Evolutionary conservation across 805 yeast genomes (phyloP).

Genomic region (Teunomyces gatunensis): DNA sequence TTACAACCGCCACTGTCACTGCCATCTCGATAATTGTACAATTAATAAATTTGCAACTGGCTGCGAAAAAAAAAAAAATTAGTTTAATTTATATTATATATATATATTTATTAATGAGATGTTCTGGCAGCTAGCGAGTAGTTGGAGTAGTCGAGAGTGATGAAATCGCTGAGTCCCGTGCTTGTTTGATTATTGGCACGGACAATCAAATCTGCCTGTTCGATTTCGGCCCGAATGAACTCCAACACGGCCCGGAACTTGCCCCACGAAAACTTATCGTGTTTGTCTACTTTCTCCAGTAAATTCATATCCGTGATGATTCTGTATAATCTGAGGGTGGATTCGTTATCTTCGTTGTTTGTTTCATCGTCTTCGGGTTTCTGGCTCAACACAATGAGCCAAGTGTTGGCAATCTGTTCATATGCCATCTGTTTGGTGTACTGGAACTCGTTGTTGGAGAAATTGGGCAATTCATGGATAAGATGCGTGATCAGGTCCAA

Average conservation of each 20-base stretch:
- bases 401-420: constrained; percentile 58
- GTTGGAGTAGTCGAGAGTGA: constrained; percentile 43
- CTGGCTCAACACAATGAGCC: constrained; percentile 47
- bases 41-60: background rate
- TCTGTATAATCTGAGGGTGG: constrained; percentile 23
- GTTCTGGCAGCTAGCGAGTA: constrained; percentile 38
- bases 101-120: constrained; percentile 16
- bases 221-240: constrained; percentile 39
- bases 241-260: constrained; percentile 46
- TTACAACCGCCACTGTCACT: constrained; percentile 7
- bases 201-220: constrained; percentile 25
- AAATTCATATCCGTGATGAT: constrained; percentile 37
- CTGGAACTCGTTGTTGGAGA: constrained; percentile 54
- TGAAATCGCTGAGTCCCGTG: constrained; percentile 31
- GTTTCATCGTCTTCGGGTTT: constrained; percentile 8
- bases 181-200: constrained; percentile 12
- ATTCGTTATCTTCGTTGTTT: constrained; percentile 11
- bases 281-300: constrained; percentile 40
- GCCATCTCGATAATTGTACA: no score
- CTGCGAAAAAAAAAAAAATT: background rate
- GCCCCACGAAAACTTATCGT: constrained; percentile 42
- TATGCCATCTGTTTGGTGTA: constrained; percentile 54
- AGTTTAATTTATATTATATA: no score
- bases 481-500: constrained; percentile 59
- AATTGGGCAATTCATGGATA: constrained; percentile 64